Evolutionary conservation across 345 rosid species (phyloP), one percentile per base, ranked within the genome.

Genomic region (Gossypium raimondii): DNA sequence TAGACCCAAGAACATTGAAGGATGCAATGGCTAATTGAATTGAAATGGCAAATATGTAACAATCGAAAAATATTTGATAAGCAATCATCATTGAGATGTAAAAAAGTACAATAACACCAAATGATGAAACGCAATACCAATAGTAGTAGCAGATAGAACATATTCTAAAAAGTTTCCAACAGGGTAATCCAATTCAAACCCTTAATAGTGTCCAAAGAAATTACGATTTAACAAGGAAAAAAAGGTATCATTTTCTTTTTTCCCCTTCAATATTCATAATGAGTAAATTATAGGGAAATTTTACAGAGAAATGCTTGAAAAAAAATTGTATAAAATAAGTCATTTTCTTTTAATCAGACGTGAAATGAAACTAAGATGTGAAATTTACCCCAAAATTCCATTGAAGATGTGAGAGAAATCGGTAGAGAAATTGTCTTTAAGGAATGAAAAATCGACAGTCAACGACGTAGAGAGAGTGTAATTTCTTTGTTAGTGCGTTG

Each of bases 351-450:
- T 56, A 20, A 56, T n/a, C 20, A 7, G 24, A 55, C 10, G 7
- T 53, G 57, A 17, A 53, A 57, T 22, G 29, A 57, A 57, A 10
- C 61, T 27, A 22, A 10, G 12, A 34, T 7, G 5, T 34, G 38
- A 41, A 56, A 58, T 4, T 80, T 83, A 88, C 91, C 88, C 92
- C 89, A 86, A 75, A 88, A 88, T 81, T 88, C 88, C 92, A 88
- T 88, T 45, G 53, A 48, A 12, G 13, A 38, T 67, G 34, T 13
- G 56, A 47, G 71, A 47, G 56, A 67, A 22, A 38, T 9, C 3
- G 22, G 22, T 20, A 20, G 22, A 20, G 22, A 20, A 29, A 7
- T 34, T 62, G 34, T 29, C 3, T 29, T 29, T 29, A 29, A 29
- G 34, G 4, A 29, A 29, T 3, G 34, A 48, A 67, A 45, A 20